These are phyloP conservation scores for Brassica carinata DNA, from an alignment of 345 rosid genomes.

Conservation along the genomic window DNA sequence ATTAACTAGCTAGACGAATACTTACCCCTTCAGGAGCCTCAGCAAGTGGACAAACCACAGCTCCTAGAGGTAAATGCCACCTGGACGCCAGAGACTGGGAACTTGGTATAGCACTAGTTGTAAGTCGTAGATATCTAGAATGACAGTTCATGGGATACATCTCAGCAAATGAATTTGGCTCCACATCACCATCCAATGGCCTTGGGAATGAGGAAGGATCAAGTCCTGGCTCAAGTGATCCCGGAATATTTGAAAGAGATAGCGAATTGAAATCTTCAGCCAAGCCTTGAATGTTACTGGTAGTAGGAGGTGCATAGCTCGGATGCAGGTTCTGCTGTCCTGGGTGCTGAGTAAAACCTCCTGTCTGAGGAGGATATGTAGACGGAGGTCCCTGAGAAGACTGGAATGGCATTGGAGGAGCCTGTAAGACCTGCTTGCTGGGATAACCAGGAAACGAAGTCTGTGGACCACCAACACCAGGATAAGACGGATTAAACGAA, in stretches of 20 bases:
- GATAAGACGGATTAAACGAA: conserved; percentile 40
- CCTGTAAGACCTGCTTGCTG: conserved; percentile 52
- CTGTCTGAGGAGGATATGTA: conserved; percentile 55
- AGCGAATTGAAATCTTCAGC: conserved; percentile 86
- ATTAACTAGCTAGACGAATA: conserved; percentile 23
- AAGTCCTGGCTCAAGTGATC: conserved; percentile 78
- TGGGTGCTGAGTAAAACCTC: conserved; percentile 55
- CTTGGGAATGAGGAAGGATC: conserved; percentile 82
- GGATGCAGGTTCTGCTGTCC: conserved; percentile 66
- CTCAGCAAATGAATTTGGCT: conserved; percentile 65
- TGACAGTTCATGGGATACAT: conserved; percentile 77
- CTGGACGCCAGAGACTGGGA: conserved; percentile 89
- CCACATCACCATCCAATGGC: conserved; percentile 92
- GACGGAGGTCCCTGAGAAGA: conserved; percentile 56
- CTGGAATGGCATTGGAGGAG: conserved; percentile 56
- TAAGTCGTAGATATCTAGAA: conserved; percentile 84
- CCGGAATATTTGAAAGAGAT: conserved; percentile 77
- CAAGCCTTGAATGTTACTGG: conserved; percentile 67
- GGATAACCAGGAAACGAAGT: conserved; percentile 69
- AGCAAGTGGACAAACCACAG: conserved; percentile 98
- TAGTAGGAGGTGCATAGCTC: conserved; percentile 69
- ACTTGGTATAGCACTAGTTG: conserved; percentile 84
- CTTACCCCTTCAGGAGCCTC: conserved; percentile 94
- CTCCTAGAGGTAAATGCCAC: conserved; percentile 99
- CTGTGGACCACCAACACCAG: conserved; percentile 47